Percentiles rank a stretch among this genome's conserved stretches.
These are phyloP conservation scores for Phytophthora macrochlamydospora DNA, from an alignment of 352 stramenopile genomes.

Conservation along the genomic window DNA sequence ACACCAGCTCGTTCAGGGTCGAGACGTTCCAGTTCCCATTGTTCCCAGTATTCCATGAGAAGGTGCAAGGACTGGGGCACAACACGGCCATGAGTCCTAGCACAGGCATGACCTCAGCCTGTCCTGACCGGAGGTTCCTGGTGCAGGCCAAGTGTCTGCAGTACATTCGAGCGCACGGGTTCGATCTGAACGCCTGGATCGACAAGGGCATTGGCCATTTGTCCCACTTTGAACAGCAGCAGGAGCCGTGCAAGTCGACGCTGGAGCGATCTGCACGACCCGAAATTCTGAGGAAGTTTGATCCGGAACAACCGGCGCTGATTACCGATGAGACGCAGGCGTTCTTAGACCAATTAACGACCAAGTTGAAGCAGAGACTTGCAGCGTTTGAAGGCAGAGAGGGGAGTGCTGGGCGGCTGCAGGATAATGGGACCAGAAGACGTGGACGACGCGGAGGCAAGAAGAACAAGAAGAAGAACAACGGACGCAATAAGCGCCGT, in stretches of 20 bases:
- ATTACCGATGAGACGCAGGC: conserved; percentile 50
- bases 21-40: conserved; percentile 79
- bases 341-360: conserved; percentile 44
- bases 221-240: conserved; percentile 62
- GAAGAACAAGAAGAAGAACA: conserved; percentile 44
- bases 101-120: conserved; percentile 10
- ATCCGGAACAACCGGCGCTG: conserved; percentile 31
- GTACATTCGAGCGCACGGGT: conserved; percentile 78
- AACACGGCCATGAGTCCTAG: not conserved
- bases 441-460: conserved; percentile 33
- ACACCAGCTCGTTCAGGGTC: conserved; percentile 50
- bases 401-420: conserved; percentile 1
- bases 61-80: conserved; percentile 13
- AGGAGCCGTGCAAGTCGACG: conserved; percentile 28
- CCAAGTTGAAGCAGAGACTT: conserved; percentile 30
- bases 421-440: conserved; percentile 25
- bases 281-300: conserved; percentile 44
- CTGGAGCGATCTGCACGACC: conserved; percentile 36
- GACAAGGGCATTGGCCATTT: conserved; percentile 75
- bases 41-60: conserved; percentile 59
- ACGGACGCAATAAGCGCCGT: conserved; percentile 23
- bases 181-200: conserved; percentile 82
- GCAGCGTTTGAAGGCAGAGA: conserved; percentile 24
- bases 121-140: conserved; percentile 65
- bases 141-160: conserved; percentile 77